These are phyloP conservation scores for Cytospora leucostoma DNA, from an alignment of 2,329 filamentous ascomycete genomes.

Conservation along the genomic window DNA sequence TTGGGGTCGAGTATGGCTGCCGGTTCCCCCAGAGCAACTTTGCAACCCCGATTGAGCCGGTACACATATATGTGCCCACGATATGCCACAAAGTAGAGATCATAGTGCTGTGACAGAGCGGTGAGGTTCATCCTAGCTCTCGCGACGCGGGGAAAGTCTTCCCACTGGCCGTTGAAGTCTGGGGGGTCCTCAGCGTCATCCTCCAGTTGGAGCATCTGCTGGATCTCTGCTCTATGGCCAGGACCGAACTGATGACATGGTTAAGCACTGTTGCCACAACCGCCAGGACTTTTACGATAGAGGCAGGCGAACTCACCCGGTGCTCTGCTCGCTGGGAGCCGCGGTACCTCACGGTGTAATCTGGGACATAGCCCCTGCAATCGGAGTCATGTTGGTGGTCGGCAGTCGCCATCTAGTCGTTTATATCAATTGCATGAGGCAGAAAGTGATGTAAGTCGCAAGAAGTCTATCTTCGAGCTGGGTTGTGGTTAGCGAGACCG, in stretches of 20 bases:
- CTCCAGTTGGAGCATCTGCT: conserved; percentile 4
- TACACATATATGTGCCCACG: conserved; percentile 59
- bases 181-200: conserved; percentile 14
- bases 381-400: not conserved
- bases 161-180: conserved; percentile 24
- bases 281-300: not conserved
- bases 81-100: conserved; percentile 65
- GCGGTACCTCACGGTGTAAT: conserved; percentile 11
- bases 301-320: not conserved
- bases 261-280: not conserved
- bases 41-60: conserved; percentile 48
- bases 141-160: conserved; percentile 34
- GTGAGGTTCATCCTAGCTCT: conserved; percentile 55
- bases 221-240: conserved; percentile 6
- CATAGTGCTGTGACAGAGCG: conserved; percentile 58
- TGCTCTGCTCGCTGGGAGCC: conserved; percentile 18
- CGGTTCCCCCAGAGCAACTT: conserved; percentile 50
- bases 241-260: not conserved
- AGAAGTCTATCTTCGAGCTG: not conserved
- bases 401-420: conserved; percentile 5
- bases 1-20: conserved; percentile 48
- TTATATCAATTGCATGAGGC: not conserved
- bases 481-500: not conserved
- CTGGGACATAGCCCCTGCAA: conserved; percentile 16
- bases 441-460: not conserved